Conservation (phyloP, 2,329 filamentous ascomycete species). For the Diaporthe sp. region DNA sequence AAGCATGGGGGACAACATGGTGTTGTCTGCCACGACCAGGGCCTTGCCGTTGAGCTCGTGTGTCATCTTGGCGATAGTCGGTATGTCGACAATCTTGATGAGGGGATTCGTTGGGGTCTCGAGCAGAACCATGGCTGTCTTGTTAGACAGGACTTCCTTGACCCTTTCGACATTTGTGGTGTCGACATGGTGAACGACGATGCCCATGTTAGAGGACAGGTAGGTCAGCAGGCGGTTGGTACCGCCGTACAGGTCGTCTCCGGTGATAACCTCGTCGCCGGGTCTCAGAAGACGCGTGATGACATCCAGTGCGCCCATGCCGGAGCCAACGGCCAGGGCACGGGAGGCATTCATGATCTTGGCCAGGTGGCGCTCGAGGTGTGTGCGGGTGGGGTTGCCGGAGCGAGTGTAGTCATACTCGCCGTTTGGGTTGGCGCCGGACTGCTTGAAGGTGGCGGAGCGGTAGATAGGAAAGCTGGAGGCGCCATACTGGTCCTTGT, state of each 20-base stretch:
- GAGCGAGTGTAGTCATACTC: slow-evolving; percentile 99
- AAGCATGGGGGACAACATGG: slow-evolving; percentile 96
- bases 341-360: slow-evolving; percentile 98
- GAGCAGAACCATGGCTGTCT: slow-evolving; percentile 94
- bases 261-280: slow-evolving; percentile 96
- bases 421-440: slow-evolving; percentile 80
- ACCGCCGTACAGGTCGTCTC: slow-evolving; percentile 96
- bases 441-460: slow-evolving; percentile 98
- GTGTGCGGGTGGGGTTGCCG: slow-evolving; percentile 95
- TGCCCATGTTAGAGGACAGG: slow-evolving; percentile 88
- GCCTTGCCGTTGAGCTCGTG: slow-evolving; percentile 84
- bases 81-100: slow-evolving; percentile 97
- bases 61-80: slow-evolving; percentile 79
- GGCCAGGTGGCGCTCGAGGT: slow-evolving; percentile 94
- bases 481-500: slow-evolving; percentile 95
- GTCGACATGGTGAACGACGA: slow-evolving; percentile 95
- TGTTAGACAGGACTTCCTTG: slow-evolving; percentile 74
- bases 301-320: slow-evolving; percentile 97
- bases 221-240: slow-evolving; percentile 95
- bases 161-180: slow-evolving; percentile 85
- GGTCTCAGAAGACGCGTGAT: slow-evolving; percentile 91
- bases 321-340: slow-evolving; percentile 92
- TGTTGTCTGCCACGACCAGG: slow-evolving; percentile 95
- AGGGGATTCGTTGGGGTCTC: slow-evolving; percentile 98
- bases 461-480: slow-evolving; percentile 98